Conservation (phyloP, 345 rosid species). For the Physaria fendleri region DNA sequence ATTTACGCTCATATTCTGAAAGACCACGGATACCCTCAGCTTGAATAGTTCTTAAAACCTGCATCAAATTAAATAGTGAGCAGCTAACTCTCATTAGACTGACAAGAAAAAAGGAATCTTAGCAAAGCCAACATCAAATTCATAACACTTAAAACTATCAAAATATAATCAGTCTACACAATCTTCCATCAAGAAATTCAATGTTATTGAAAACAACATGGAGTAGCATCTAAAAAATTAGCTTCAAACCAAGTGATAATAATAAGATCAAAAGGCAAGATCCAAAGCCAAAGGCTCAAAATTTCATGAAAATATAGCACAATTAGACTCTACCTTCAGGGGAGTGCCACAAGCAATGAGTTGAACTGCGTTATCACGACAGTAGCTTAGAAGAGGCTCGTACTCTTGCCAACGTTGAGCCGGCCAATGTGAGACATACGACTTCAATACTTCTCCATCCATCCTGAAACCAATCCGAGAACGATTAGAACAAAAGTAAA, state of each 20-base stretch:
- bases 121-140: background rate
- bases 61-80: background rate
- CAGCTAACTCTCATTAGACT: background rate
- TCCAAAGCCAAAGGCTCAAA: background rate
- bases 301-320: background rate
- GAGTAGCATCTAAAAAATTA: too few species aligned
- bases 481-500: too few species aligned
- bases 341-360: conserved; percentile 91
- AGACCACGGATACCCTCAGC: conserved; percentile 90
- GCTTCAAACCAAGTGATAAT: background rate
- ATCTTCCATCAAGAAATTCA: too few species aligned
- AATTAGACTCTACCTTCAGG: conserved; percentile 44
- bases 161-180: too few species aligned
- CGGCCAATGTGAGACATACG: conserved; percentile 61
- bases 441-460: conserved; percentile 51
- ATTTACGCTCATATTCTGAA: conserved; percentile 62
- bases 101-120: background rate
- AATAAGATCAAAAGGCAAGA: background rate
- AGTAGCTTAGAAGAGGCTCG: conserved; percentile 74
- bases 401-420: conserved; percentile 74
- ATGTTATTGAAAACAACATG: too few species aligned
- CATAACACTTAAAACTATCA: too few species aligned
- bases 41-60: conserved; percentile 83
- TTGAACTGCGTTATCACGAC: conserved; percentile 59
- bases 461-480: too few species aligned